phyloP scores from a whole-genome alignment of 768 basidiomycete genomes.

The Cyathus striatus region DNA sequence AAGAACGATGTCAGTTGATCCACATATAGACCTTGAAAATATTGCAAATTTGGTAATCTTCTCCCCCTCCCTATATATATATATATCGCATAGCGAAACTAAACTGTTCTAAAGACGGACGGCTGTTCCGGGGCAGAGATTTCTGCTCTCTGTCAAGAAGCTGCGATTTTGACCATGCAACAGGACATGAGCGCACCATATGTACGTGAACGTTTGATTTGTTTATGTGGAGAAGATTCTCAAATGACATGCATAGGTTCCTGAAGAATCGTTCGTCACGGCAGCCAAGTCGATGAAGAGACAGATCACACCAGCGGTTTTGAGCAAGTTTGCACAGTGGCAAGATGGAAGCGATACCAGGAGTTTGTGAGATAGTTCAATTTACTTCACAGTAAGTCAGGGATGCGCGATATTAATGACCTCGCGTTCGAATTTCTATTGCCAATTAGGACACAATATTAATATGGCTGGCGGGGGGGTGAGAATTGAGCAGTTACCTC shows the following conservation, averaged over 20 bases:
- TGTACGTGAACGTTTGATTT: constrained; percentile 39
- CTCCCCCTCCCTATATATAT: background rate
- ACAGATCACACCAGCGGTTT: constrained; percentile 81
- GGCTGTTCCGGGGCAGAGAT: constrained; percentile 98
- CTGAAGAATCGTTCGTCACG: constrained; percentile 63
- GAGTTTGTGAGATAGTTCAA: no score
- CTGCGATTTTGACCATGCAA: constrained; percentile 90
- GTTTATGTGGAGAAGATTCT: background rate
- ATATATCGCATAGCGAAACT: constrained; percentile 1
- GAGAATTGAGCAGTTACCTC: no score
- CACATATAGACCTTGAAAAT: constrained; percentile 55
- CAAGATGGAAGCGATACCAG: constrained; percentile 19
- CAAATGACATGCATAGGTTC: constrained; percentile 49
- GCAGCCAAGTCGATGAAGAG: constrained; percentile 69
- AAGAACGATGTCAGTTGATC: constrained; percentile 74
- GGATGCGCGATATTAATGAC: no score
- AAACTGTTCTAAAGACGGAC: constrained; percentile 55
- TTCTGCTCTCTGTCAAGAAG: constrained; percentile 89
- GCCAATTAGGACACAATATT: no score
- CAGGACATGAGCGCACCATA: constrained; percentile 70
- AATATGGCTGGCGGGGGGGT: no score
- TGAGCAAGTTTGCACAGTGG: constrained; percentile 75
- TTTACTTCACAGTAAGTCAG: no score
- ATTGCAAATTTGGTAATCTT: constrained; percentile 70
- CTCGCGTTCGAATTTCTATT: no score